phyloP scores from a whole-genome alignment of 495 filamentous ascomycete genomes.

The Podospora australis region DNA sequence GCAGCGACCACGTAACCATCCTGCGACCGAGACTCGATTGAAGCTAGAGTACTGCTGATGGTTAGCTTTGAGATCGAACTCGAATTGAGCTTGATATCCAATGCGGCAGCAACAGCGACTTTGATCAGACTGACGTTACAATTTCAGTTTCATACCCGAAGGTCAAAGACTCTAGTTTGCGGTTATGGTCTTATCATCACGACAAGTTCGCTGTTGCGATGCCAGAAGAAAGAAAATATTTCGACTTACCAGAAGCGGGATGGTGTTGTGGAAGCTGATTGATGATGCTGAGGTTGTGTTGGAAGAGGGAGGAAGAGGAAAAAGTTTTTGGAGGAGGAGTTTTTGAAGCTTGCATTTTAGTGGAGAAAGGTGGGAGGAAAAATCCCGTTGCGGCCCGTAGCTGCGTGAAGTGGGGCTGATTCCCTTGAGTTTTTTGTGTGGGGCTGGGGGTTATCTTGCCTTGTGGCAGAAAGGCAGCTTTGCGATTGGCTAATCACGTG shows the following conservation, averaged over 20 bases:
- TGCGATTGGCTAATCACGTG: constrained; percentile 17
- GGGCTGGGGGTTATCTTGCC: too few species aligned
- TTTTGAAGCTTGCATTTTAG: constrained; percentile 28
- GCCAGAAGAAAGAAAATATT: constrained; percentile 5
- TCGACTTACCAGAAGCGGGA: constrained; percentile 23
- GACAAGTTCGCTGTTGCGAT: constrained; percentile 16
- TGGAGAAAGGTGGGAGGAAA: constrained; percentile 21
- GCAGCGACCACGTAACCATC: neutral
- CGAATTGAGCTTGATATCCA: neutral
- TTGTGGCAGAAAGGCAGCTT: neutral
- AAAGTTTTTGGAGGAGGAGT: constrained; percentile 15
- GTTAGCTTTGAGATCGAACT: constrained; percentile 6
- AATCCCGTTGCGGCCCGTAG: too few species aligned
- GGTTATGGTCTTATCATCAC: constrained; percentile 67
- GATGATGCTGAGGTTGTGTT: too few species aligned
- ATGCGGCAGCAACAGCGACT: constrained; percentile 16
- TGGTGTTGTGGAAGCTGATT: constrained; percentile 11
- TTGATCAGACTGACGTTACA: constrained; percentile 99
- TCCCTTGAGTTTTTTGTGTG: too few species aligned
- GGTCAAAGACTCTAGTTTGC: constrained; percentile 99
- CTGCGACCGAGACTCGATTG: constrained; percentile 7
- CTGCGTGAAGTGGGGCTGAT: constrained; percentile 6
- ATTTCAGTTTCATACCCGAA: constrained; percentile 83
- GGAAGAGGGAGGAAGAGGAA: constrained; percentile 14
- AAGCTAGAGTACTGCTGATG: constrained; percentile 9